Evolutionary conservation across 148 eudicot species (phyloP).

Genomic region (Chenopodium formosanum): DNA sequence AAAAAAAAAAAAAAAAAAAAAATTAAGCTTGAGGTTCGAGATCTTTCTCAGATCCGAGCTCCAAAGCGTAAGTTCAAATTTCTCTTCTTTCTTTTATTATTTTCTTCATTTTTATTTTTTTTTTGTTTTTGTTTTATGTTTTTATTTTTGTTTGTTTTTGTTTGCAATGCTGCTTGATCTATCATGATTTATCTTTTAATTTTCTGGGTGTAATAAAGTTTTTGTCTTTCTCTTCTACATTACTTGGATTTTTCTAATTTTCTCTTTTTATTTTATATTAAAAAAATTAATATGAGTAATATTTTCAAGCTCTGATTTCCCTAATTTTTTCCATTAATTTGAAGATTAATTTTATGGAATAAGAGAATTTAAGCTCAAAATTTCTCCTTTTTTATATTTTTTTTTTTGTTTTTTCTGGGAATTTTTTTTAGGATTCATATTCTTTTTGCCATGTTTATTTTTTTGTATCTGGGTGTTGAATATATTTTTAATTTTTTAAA

Average conservation of each 20-base stretch:
- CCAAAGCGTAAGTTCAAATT: constrained; percentile 28
- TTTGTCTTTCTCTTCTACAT: constrained; percentile 4
- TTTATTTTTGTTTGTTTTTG: neutral
- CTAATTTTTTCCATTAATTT: too few relatives aligned
- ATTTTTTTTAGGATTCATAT: neutral
- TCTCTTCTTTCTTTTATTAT: neutral
- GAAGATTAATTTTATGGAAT: too few relatives aligned
- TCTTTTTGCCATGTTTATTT: neutral
- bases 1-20: constrained; percentile 9
- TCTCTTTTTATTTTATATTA: neutral
- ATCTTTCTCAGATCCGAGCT: constrained; percentile 45
- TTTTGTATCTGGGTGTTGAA: neutral
- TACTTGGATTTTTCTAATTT: neutral
- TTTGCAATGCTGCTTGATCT: constrained; percentile 29
- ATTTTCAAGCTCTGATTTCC: too few relatives aligned
- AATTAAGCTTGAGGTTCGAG: constrained; percentile 22
- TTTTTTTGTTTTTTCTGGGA: neutral
- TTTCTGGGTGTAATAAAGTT: neutral
- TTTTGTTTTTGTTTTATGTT: neutral
- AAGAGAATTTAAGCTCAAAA: too few relatives aligned
- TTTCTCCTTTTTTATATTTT: too few relatives aligned
- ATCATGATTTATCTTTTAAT: neutral
- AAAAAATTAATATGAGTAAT: too few relatives aligned
- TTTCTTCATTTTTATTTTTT: neutral
- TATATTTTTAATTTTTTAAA: neutral